Evolutionary conservation across 2,329 filamentous ascomycete species (phyloP).

Genomic region (Biscogniauxia mediterranea): DNA sequence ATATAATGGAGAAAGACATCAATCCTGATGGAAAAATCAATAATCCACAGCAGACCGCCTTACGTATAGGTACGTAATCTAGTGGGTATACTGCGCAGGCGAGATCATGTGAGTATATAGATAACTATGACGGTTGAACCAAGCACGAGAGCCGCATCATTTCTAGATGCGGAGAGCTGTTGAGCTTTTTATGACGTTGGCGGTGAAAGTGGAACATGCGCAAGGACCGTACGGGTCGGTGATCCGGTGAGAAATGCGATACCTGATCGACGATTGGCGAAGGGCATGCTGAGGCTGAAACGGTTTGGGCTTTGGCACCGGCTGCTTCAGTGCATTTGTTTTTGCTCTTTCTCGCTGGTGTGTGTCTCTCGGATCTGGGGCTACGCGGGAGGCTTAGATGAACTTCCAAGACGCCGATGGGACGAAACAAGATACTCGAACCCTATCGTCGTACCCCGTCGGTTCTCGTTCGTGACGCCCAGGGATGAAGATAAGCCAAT

Average conservation of each 20-base stretch:
- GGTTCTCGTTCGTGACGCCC: background rate
- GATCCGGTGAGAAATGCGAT: slow-evolving; percentile 20
- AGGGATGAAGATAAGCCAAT: background rate
- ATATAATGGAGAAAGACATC: too few species aligned
- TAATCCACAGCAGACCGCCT: too few species aligned
- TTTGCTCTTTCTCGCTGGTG: background rate
- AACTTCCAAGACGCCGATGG: background rate
- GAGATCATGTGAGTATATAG: background rate
- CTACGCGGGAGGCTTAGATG: slow-evolving; percentile 8
- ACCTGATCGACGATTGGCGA: slow-evolving; percentile 24
- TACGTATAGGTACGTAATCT: background rate
- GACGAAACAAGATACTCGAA: background rate
- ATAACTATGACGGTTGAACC: background rate
- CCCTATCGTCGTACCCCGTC: background rate
- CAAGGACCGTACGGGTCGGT: background rate
- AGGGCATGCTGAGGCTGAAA: slow-evolving; percentile 23
- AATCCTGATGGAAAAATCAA: too few species aligned
- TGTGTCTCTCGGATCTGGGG: slow-evolving; percentile 3
- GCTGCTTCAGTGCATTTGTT: slow-evolving; percentile 1
- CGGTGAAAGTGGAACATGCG: background rate
- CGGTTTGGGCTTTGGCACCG: slow-evolving; percentile 18
- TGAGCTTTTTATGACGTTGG: slow-evolving; percentile 2
- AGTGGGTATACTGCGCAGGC: background rate
- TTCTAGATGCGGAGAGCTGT: background rate
- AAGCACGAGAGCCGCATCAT: background rate